These are phyloP conservation scores for Moricandia arvensis DNA, from an alignment of 345 rosid genomes.

Conservation along the genomic window DNA sequence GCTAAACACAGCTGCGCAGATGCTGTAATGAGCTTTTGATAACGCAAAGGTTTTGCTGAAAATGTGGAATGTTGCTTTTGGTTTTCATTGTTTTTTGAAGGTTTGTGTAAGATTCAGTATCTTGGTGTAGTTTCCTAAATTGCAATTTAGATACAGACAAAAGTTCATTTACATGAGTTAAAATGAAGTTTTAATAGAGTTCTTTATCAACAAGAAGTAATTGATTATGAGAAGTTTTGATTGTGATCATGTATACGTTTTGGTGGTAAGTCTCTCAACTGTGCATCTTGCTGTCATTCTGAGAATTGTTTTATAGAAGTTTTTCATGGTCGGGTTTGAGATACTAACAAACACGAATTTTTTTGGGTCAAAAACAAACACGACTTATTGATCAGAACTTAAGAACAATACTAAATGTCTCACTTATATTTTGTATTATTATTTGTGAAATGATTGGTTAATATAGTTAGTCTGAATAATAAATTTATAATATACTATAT, in stretches of 20 bases:
- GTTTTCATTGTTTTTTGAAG: constrained; percentile 5
- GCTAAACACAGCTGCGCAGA: constrained; percentile 95
- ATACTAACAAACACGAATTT: too few relatives aligned
- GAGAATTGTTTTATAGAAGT: too few relatives aligned
- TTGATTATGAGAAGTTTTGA: neutral
- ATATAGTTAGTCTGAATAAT: too few relatives aligned
- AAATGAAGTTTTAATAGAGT: neutral
- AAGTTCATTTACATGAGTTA: constrained; percentile 5
- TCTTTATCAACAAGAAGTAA: neutral
- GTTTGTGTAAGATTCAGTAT: constrained; percentile 26
- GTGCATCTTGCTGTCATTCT: too few relatives aligned
- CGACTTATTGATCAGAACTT: too few relatives aligned
- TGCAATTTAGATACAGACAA: neutral
- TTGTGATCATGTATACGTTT: neutral
- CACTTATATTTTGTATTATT: too few relatives aligned
- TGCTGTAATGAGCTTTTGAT: constrained; percentile 40
- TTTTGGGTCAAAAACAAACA: too few relatives aligned
- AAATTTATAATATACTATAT: too few relatives aligned
- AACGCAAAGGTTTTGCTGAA: neutral
- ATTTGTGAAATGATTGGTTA: too few relatives aligned
- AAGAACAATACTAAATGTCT: too few relatives aligned
- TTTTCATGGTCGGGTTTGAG: too few relatives aligned
- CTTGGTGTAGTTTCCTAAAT: constrained; percentile 31
- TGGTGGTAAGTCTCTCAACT: too few relatives aligned
- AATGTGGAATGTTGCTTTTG: constrained; percentile 9